Evolutionary conservation across 2,329 filamentous ascomycete genomes (phyloP).

Genomic region (Pseudogymnoascus sp.): DNA sequence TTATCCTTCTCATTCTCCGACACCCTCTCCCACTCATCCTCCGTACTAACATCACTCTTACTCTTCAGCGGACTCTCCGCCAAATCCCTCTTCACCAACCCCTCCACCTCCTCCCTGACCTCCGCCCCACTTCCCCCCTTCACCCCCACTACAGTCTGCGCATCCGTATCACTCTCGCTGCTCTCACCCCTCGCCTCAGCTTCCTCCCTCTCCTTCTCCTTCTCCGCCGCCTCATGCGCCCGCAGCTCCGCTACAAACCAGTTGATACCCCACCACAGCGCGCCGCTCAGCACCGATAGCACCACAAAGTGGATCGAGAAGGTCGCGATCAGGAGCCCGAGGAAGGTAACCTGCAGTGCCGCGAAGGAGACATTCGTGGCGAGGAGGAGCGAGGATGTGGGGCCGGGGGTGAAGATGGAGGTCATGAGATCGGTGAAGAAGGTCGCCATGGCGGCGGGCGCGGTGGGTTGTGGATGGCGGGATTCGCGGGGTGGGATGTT

Average conservation of each 20-base stretch:
- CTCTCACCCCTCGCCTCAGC: constrained; percentile 27
- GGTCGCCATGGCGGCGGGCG: constrained; percentile 41
- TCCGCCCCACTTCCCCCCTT: constrained; percentile 19
- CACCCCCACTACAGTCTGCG: constrained; percentile 43
- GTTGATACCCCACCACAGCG: constrained; percentile 90
- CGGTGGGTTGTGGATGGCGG: background rate
- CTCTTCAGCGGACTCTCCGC: constrained; percentile 31
- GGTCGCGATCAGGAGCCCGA: constrained; percentile 68
- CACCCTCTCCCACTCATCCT: constrained; percentile 97
- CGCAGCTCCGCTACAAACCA: constrained; percentile 76
- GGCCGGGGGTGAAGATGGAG: constrained; percentile 86
- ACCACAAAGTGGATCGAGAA: constrained; percentile 83
- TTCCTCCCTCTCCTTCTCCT: constrained; percentile 33
- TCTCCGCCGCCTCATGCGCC: constrained; percentile 36
- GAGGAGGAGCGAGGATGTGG: constrained; percentile 77
- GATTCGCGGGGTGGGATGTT: background rate
- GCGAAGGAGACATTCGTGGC: constrained; percentile 89
- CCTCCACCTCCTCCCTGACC: constrained; percentile 9
- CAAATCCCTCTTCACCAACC: constrained; percentile 19
- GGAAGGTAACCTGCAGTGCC: constrained; percentile 69
- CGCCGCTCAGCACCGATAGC: constrained; percentile 68
- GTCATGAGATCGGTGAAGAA: constrained; percentile 75
- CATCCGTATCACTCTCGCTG: constrained; percentile 35
- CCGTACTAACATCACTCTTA: constrained; percentile 62
- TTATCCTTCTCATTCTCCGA: constrained; percentile 61